Base-by-base conservation (phyloP, 495 filamentous ascomycete genomes). In the Parmelia sp. region DNA sequence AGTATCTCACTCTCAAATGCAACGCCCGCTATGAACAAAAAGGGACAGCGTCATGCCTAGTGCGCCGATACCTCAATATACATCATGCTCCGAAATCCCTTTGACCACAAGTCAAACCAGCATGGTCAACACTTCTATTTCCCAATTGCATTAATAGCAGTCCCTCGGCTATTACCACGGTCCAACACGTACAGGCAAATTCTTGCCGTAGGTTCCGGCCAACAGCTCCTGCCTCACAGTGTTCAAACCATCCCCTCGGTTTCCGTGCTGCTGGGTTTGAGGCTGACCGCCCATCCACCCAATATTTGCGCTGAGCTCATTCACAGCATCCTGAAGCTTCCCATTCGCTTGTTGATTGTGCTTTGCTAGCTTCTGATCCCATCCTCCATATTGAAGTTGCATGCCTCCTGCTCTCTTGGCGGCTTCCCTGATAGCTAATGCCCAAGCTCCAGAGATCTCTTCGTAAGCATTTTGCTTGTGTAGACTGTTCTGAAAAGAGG, bases 401-500 rank as follows among this genome's bases (percentile, higher is more conserved):
- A 97, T 94, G 25, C 94, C 94, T 45, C 90, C 95, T 9, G 91
- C 93, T 60, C 88, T 81, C 76, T 97, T 97, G 27, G 90, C 86
- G 14, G 92, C 92, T 73, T 97, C 94, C 40, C 86, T 87, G 61
- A 98, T 91, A 49, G 96, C 93, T 71, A 96, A 71, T 36, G 91
- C 86, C 94, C 94, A 98, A 14, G 94, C 95, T 69, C 87, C 89
- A 55, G 90, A 87, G 51, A 98, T 90, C 73, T 97, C 95, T 69
- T 98, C 93, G 72, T 97, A 97, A 19, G 92, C 91, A 66, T 90
- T 90, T 66, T 94, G 85, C 74, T 96, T 96, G 78, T 94, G 89
- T 67, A 94, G 82, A 63, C 92, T 92, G 74, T 97, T 88, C 66
- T 88, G 83, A 47, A 87, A 89, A 60, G 85, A 89, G 66, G 88